Evolutionary conservation across 768 basidiomycete genomes (phyloP).

Genomic region (Psilocybe subaeruginosa): DNA sequence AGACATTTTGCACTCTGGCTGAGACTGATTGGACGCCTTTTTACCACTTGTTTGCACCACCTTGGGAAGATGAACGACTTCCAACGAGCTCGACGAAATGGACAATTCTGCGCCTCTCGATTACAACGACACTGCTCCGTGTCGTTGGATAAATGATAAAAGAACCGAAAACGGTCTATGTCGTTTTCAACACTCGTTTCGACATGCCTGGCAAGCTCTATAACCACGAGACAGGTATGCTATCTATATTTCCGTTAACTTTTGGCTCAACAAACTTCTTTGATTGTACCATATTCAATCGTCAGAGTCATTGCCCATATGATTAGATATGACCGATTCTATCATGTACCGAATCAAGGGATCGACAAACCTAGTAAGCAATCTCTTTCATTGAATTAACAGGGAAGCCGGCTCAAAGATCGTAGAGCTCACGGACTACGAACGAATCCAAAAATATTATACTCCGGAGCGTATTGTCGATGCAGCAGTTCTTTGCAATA

Average conservation of each 20-base stretch:
- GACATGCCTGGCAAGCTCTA: constrained; percentile 79
- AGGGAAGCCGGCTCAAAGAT: constrained; percentile 67
- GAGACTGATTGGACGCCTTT: background rate
- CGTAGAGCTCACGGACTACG: constrained; percentile 37
- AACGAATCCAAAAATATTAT: constrained; percentile 37
- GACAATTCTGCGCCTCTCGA: background rate
- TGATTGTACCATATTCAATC: constrained; percentile 22
- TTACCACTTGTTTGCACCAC: background rate
- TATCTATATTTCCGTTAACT: background rate
- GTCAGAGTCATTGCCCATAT: constrained; percentile 82
- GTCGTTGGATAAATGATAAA: constrained; percentile 45
- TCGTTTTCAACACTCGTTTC: constrained; percentile 72
- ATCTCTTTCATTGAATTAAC: constrained; percentile 28
- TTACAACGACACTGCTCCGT: background rate
- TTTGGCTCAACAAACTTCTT: background rate
- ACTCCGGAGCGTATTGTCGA: constrained; percentile 46
- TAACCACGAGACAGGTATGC: constrained; percentile 56
- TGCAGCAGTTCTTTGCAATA: background rate
- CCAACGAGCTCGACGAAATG: background rate
- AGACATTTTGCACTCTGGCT: too few relatives aligned
- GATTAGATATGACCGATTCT: constrained; percentile 72
- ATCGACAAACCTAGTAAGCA: constrained; percentile 49
- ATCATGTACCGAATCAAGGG: constrained; percentile 63
- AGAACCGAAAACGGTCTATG: constrained; percentile 72
- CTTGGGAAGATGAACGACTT: background rate